Base-by-base conservation (phyloP, 805 yeast genomes). In the Zygosaccharomyces siamensis region DNA sequence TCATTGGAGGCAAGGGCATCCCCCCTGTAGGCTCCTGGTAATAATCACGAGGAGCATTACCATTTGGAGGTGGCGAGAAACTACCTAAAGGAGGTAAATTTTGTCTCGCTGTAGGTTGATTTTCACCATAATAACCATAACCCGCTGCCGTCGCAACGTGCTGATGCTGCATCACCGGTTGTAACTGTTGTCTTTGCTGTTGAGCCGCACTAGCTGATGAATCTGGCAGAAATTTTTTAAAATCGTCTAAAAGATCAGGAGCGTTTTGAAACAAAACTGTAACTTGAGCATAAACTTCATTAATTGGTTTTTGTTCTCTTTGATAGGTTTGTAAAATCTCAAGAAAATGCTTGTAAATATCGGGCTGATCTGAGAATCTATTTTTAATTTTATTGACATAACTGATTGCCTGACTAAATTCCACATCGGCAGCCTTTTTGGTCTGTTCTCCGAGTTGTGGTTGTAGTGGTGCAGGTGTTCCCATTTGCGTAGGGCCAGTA, bases 261-360 rank as follows among this genome's bases (percentile, higher is more conserved):
- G 97, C 96, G 59, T 88, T 87, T 51, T 87, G 84, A 71, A 93
- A 93, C 46, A 93, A 73, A 5, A 81, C 76, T 1, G 97, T 86
- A 2, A 93, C 97, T 64, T 93, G 97, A 47, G 88, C 85, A 62
- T 93, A 93, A 10, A 93, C 99, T 62, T 93, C 98, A 45, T 88
- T 84, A 46, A 93, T 93, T 42, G 97, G 96, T 62, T 89, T 86
- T 63, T 89, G 95, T 63, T 92, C 99, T 55, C 95, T 81, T 72
- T 93, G 99, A 65, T 92, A 93, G 40, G 97, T 92, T 67, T 93
- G 99, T 58, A 93, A 73, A 49, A 92, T 93, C 66, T 93, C 99
- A 68, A 95, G 73, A 59, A 93, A 93, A 59, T 84, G 89, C 70
- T 93, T 93, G 73, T 93, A 93, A 49, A 90, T 89, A 61, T 92